Percentiles rank a stretch among this genome's conserved stretches.
These are phyloP conservation scores for Salvia splendens DNA, from an alignment of 257 asterid genomes.

Conservation along the genomic window DNA sequence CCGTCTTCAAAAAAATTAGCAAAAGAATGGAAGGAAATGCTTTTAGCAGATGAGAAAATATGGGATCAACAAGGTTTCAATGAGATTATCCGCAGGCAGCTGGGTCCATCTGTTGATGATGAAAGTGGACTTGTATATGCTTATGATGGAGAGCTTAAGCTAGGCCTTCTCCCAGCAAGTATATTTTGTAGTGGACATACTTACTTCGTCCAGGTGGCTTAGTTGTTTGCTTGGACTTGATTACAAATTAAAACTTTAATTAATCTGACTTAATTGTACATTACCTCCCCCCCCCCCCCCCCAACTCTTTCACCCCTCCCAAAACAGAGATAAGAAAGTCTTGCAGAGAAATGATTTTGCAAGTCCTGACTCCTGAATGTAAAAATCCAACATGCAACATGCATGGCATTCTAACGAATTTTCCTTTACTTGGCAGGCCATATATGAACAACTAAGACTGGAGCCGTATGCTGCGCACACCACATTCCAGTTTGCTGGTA, in stretches of 20 bases:
- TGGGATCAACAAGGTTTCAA: conserved; percentile 99
- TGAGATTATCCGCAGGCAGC: conserved; percentile 71
- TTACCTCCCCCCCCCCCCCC: too few relatives aligned
- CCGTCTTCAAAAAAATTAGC: conserved; percentile 78
- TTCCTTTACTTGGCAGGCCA: conserved; percentile 55
- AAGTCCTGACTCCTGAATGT: conserved; percentile 9
- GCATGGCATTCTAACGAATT: conserved; percentile 17
- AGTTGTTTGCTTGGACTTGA: neutral
- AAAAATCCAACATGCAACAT: conserved; percentile 6
- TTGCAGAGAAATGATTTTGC: neutral
- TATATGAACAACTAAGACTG: conserved; percentile 81
- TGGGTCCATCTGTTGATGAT: conserved; percentile 95
- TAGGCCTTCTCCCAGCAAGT: conserved; percentile 97
- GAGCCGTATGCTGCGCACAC: conserved; percentile 97
- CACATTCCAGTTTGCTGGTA: conserved; percentile 95
- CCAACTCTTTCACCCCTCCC: too few relatives aligned
- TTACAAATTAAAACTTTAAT: conserved; percentile 8
- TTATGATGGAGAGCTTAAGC: conserved; percentile 91
- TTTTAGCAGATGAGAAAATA: conserved; percentile 72
- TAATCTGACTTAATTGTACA: neutral
- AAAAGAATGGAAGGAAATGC: conserved; percentile 91
- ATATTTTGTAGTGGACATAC: conserved; percentile 98
- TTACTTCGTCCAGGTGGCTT: conserved; percentile 88
- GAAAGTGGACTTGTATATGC: conserved; percentile 97
- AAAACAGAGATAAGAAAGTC: neutral